Evolutionary conservation across 202 grass and related monocot genomes (phyloP).

Genomic region (Musa balbisiana): DNA sequence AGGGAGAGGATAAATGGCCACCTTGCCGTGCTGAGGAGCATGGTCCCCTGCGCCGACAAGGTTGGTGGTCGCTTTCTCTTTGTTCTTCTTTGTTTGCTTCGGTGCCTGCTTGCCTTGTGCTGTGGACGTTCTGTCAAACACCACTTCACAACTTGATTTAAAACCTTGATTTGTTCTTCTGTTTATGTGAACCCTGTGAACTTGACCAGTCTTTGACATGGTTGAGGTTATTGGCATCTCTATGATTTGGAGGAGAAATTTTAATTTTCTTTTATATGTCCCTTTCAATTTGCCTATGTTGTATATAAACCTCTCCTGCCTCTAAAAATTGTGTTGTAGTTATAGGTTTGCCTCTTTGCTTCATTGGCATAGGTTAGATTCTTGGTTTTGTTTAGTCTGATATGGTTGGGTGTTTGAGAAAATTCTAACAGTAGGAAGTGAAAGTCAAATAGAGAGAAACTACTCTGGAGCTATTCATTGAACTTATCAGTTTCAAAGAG

Average conservation of each 20-base stretch:
- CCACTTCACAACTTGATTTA: neutral
- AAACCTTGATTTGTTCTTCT: neutral
- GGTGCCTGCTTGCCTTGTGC: neutral
- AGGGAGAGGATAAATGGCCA: constrained; percentile 95
- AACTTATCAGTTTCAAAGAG: neutral
- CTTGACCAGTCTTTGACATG: neutral
- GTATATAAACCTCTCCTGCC: neutral
- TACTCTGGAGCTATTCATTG: neutral
- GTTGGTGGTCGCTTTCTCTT: constrained; percentile 14
- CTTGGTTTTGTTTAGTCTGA: neutral
- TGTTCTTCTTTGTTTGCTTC: neutral
- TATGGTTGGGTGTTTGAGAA: neutral
- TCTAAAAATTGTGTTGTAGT: neutral
- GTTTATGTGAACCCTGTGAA: neutral
- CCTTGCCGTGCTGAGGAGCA: constrained; percentile 59
- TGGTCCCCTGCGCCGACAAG: constrained; percentile 65
- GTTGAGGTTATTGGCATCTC: neutral
- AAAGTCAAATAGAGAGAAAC: neutral
- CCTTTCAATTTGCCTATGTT: neutral
- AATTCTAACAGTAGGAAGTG: neutral
- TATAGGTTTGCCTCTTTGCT: neutral
- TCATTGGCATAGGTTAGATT: neutral
- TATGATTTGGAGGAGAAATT: neutral
- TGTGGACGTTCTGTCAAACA: neutral
- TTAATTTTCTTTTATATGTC: neutral